phyloP scores from a whole-genome alignment of 2,329 filamentous ascomycete genomes.

The Paramyrothecium sp. region DNA sequence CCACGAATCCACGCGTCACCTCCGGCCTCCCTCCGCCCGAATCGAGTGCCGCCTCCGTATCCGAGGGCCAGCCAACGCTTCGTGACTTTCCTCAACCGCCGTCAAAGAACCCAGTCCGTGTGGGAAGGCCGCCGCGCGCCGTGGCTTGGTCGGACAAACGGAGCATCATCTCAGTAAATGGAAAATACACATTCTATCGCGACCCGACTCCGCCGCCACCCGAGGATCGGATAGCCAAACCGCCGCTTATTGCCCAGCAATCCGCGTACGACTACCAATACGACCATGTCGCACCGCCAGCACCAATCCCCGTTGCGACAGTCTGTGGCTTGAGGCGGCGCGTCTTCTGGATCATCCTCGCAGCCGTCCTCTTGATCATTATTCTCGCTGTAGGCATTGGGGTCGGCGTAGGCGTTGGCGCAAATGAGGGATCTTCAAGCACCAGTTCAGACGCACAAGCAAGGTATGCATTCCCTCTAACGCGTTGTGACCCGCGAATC shows the following conservation, averaged over 20 bases:
- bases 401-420: constrained; percentile 37
- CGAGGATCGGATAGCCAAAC: constrained; percentile 6
- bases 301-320: constrained; percentile 17
- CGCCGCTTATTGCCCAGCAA: constrained; percentile 10
- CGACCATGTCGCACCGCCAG: constrained; percentile 18
- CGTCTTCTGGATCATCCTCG: constrained; percentile 33
- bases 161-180: background rate
- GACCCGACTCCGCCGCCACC: constrained; percentile 35
- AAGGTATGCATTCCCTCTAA: constrained; percentile 7
- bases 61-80: background rate
- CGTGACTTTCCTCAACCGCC: background rate
- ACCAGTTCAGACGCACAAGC: background rate
- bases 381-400: constrained; percentile 31
- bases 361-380: constrained; percentile 24
- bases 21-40: background rate
- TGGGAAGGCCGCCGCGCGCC: background rate
- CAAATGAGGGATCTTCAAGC: constrained; percentile 5
- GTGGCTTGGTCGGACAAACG: constrained; percentile 1
- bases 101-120: background rate
- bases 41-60: background rate
- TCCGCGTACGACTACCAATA: constrained; percentile 21
- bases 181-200: constrained; percentile 37
- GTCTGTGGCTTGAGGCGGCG: constrained; percentile 23
- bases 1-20: background rate
- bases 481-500: background rate